Evolutionary conservation across 2,329 filamentous ascomycete species (phyloP), one percentile per base, ranked within the genome.

Genomic region (Ascocoryne sarcoides): DNA sequence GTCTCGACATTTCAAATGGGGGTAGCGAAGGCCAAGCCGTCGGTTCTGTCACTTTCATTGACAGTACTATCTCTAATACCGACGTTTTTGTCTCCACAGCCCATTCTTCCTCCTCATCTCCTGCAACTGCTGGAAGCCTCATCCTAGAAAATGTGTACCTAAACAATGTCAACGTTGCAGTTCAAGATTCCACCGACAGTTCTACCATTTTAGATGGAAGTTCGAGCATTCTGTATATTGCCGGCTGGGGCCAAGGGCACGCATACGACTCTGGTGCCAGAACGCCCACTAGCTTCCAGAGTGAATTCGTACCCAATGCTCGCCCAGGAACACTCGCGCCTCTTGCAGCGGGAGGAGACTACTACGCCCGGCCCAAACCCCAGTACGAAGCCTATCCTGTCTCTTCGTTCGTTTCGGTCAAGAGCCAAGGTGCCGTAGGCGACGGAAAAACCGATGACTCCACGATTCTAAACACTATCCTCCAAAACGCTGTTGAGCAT

Each of bases 141-240:
- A 71, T 94, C 49, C 60, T 95, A 4, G 84, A 94, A 65, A 95
- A 95, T 51, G 83, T 92, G 26, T 84, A 93, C 64, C 85, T 94
- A 64, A 66, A 63, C 51, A 68, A 69, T 37, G 76, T 84, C 35
- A 67, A 70, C 3, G 69, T 73, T 14, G 84, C 84, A 19, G 74
- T 95, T 42, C 59, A 70, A 51, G 70, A 71, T 48, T 71, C 94
- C 18, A 63, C 67, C 1, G 12, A 26, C 23, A 4, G 4, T 4
- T 84, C 84, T 44, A 80, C 81, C 52, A 67, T 71, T 37, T 71
- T 76, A 46, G 95, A 82, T 73, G 71, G 79, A 1, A 85, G 84
- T 43, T 80, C 80, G 52, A 67, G 71, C 36, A 71, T 76, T 46
- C 7, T 12, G 12, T 7, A 7, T 7, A 71, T 95, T 45, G 61